Evolutionary conservation across 2,329 filamentous ascomycete species (phyloP).

Genomic region (Geosmithia morbida): DNA sequence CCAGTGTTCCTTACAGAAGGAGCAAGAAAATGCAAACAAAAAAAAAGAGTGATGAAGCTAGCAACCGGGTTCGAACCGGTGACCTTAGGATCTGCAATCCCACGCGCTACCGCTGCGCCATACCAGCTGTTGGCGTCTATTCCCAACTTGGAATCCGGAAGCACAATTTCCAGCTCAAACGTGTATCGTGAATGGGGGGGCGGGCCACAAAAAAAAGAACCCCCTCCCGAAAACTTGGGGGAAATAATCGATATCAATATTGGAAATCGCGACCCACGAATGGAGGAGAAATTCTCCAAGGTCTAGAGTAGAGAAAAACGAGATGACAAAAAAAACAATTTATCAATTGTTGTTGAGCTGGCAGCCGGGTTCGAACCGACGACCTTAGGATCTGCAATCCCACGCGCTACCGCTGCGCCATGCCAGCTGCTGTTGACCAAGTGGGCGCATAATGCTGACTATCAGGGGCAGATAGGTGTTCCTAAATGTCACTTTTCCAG

Average conservation of each 20-base stretch:
- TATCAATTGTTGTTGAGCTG: background rate
- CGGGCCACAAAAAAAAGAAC: too few species aligned
- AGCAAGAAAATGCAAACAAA: background rate
- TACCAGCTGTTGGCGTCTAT: background rate
- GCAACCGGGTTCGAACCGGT: background rate
- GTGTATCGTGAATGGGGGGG: background rate
- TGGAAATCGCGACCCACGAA: too few species aligned
- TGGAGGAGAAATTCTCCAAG: too few species aligned
- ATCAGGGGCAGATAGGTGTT: background rate
- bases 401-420: constrained; percentile 1
- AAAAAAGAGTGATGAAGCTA: background rate
- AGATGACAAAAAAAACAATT: background rate
- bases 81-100: background rate
- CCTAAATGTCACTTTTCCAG: too few species aligned
- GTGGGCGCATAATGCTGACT: background rate
- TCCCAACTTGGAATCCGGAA: background rate
- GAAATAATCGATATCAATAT: too few species aligned
- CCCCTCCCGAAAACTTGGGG: too few species aligned
- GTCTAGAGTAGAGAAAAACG: too few species aligned
- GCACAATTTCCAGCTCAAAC: background rate
- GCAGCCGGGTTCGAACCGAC: background rate
- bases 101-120: background rate
- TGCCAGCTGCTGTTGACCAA: background rate
- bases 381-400: constrained; percentile 1
- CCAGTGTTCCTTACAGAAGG: background rate